These are phyloP conservation scores for Dactylorhiza incarnata DNA, from an alignment of 106 monocot genomes.

Conservation along the genomic window DNA sequence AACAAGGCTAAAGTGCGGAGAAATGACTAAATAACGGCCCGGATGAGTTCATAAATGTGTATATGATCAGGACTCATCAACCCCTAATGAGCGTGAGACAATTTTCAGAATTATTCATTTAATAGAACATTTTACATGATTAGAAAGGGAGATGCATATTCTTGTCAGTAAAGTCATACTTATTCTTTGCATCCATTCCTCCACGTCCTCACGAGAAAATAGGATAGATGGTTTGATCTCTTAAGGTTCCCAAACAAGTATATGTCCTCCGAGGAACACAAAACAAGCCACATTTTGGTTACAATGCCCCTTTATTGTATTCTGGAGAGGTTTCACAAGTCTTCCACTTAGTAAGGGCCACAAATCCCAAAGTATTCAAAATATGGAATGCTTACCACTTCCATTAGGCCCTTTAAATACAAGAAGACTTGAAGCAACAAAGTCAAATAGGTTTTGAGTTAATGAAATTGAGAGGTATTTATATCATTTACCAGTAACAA, in stretches of 20 bases:
- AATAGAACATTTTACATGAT: not conserved
- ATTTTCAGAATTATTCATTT: not conserved
- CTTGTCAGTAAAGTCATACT: slow-evolving; percentile 23
- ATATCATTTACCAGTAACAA: slow-evolving; percentile 73
- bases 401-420: slow-evolving; percentile 88
- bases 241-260: slow-evolving; percentile 86
- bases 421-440: slow-evolving; percentile 5
- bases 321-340: slow-evolving; percentile 48
- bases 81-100: not conserved
- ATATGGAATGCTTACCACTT: slow-evolving; percentile 95
- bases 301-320: slow-evolving; percentile 21
- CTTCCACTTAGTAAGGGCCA: slow-evolving; percentile 78
- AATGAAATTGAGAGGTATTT: not conserved
- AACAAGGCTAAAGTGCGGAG: too few species aligned
- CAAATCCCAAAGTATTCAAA: slow-evolving; percentile 81
- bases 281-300: slow-evolving; percentile 37
- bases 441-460: not conserved
- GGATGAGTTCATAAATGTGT: too few species aligned
- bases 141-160: not conserved
- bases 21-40: too few species aligned
- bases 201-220: slow-evolving; percentile 83
- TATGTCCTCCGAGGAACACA: slow-evolving; percentile 90
- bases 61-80: too few species aligned
- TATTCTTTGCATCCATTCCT: slow-evolving; percentile 39
- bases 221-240: slow-evolving; percentile 99